These are phyloP conservation scores for Pythium guiyangense DNA, from an alignment of 352 stramenopile genomes.

Conservation along the genomic window DNA sequence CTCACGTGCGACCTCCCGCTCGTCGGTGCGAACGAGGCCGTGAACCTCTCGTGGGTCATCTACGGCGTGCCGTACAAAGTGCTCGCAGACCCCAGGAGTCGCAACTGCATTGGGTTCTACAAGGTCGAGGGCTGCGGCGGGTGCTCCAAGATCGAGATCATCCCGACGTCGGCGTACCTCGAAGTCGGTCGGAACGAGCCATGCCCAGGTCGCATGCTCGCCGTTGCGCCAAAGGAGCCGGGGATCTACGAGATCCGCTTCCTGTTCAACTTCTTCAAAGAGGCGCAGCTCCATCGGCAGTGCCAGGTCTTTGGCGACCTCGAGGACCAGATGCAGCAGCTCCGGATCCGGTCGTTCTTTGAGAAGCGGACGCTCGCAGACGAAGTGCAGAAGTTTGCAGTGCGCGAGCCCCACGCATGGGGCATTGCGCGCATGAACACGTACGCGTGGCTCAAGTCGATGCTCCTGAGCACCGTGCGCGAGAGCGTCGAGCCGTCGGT, in stretches of 20 bases:
- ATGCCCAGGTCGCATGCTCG: conserved; percentile 39
- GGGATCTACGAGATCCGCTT: conserved; percentile 63
- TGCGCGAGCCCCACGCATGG: conserved; percentile 29
- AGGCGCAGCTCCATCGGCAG: conserved; percentile 47
- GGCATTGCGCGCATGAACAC: conserved; percentile 41
- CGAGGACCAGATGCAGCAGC: conserved; percentile 59
- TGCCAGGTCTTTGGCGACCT: conserved; percentile 54
- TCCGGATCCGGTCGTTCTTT: conserved; percentile 51
- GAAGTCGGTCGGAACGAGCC: conserved; percentile 28
- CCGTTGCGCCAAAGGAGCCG: conserved; percentile 35
- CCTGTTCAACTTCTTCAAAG: conserved; percentile 64
- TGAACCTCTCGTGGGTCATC: conserved; percentile 53
- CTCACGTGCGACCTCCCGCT: conserved; percentile 44
- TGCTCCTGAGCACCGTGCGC: conserved; percentile 41
- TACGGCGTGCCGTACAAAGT: conserved; percentile 47
- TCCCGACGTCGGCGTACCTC: conserved; percentile 48
- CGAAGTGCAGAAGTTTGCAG: conserved; percentile 40
- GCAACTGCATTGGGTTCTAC: conserved; percentile 59
- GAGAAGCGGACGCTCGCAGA: conserved; percentile 40
- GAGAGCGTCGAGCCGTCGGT: conserved; percentile 22
- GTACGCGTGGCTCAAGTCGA: conserved; percentile 40
- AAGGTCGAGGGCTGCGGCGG: conserved; percentile 27
- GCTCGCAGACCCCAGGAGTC: conserved; percentile 36
- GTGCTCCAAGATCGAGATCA: conserved; percentile 41
- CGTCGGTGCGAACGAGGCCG: conserved; percentile 31